Evolutionary conservation across 2,329 filamentous ascomycete genomes (phyloP), one percentile per base, ranked within the genome.

Genomic region (Penicillium sp.): DNA sequence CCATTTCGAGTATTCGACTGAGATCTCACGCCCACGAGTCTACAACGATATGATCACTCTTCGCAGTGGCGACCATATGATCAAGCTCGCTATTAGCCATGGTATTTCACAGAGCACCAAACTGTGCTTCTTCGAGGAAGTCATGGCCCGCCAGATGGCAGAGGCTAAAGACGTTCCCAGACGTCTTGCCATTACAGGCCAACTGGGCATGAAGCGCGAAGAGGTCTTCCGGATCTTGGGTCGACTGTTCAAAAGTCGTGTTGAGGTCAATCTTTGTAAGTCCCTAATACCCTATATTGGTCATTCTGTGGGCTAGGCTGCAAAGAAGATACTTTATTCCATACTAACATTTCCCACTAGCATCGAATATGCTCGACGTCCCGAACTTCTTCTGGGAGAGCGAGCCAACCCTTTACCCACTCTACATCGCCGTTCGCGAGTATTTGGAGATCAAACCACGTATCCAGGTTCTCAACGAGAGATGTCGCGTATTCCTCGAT

Each of bases 31-130:
- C 49, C 94, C 94, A 5, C 85, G 94, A 55, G 90, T 99, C 31
- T 99, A 95, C 79, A 97, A 99, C 76, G 94, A 99, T 75, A 99
- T 99, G 94, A 97, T 99, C 68, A 99, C 94, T 0, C 79, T 99
- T 44, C 84, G 95, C 61, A 95, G 91, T 59, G 88, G 91, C 39
- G 94, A 99, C 76, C 94, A 99, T 77, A 97, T 99, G 93, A 96
- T 97, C 72, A 97, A 97, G 76, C 82, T 99, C 16, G 92, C 93
- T 34, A 99, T 99, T 79, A 95, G 90, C 73, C 94, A 99, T 72
- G 94, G 92, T 38, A 97, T 99, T 65, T 92, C 92, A 0, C 94
- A 99, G 75, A 97, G 92, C 74, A 99, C 94, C 0, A 97, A 97
- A 75, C 80, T 99, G 40, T 94, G 89, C 70, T 91, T 94, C 72